Conservation (phyloP, 164 flowering plant genomes). For the Buxus sempervirens region DNA sequence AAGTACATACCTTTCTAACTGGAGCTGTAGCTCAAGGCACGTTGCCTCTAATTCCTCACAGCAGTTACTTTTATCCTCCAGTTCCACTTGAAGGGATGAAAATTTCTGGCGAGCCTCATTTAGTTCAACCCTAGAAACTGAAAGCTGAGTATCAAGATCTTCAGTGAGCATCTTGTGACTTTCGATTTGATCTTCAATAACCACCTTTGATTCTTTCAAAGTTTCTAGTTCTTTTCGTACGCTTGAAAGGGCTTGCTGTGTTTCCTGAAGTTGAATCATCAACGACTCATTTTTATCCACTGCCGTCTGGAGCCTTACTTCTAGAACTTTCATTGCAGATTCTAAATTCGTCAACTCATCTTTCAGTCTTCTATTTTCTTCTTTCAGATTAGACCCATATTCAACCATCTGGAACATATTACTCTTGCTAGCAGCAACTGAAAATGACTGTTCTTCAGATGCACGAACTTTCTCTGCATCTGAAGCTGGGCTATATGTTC, state of each 20-base stretch:
- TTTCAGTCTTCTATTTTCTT: conserved; percentile 40
- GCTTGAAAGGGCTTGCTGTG: conserved; percentile 32
- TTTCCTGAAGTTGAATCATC: conserved; percentile 43
- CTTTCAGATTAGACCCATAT: conserved; percentile 25
- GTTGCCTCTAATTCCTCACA: conserved; percentile 75
- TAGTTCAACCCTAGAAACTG: conserved; percentile 49
- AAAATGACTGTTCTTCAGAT: conserved; percentile 16
- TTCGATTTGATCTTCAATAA: conserved; percentile 62
- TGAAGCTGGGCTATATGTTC: conserved; percentile 9
- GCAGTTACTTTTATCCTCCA: conserved; percentile 63
- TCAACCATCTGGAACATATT: conserved; percentile 19
- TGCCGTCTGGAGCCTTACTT: conserved; percentile 37
- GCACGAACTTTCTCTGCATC: conserved; percentile 10
- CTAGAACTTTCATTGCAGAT: conserved; percentile 37
- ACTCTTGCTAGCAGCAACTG: conserved; percentile 21
- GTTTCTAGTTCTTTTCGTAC: conserved; percentile 39
- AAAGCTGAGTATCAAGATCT: conserved; percentile 75
- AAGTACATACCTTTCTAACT: conserved; percentile 69
- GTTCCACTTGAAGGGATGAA: conserved; percentile 66
- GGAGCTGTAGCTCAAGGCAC: conserved; percentile 85
- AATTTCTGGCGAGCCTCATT: conserved; percentile 57
- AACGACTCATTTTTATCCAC: conserved; percentile 27
- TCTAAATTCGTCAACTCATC: conserved; percentile 35
- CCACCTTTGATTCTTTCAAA: conserved; percentile 40
- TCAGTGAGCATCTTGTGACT: conserved; percentile 58